Percentiles rank a stretch among this genome's conserved stretches.
phyloP scores from a whole-genome alignment of 2,329 filamentous ascomycete genomes.

The Hawksworthiomyces lignivorus region DNA sequence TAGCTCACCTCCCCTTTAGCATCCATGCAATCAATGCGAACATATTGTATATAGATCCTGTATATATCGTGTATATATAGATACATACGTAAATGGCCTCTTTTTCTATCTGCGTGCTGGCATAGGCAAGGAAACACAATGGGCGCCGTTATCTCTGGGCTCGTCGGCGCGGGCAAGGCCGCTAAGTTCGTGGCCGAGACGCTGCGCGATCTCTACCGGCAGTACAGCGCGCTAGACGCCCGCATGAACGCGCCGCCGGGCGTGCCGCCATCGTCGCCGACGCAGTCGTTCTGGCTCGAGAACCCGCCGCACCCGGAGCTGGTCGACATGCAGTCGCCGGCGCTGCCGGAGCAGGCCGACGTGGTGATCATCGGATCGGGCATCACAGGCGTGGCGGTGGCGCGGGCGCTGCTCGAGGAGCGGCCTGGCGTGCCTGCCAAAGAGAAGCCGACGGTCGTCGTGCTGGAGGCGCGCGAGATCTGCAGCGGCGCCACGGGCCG shows the following conservation, averaged over 20 bases:
- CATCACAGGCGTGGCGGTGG: constrained; percentile 39
- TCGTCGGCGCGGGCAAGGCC: not conserved
- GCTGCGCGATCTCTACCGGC: not conserved
- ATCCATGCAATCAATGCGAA: too few species aligned
- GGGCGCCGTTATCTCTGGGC: not conserved
- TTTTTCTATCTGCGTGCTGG: too few species aligned
- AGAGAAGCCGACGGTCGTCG: constrained; percentile 24
- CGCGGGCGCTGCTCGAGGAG: constrained; percentile 11
- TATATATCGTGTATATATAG: too few species aligned
- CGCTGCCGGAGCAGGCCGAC: constrained; percentile 33
- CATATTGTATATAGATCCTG: too few species aligned
- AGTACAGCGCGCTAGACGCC: not conserved
- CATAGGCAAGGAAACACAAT: not conserved
- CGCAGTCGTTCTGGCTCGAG: constrained; percentile 9
- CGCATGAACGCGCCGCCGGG: constrained; percentile 2
- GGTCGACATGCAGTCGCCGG: constrained; percentile 20
- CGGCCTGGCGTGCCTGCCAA: too few species aligned
- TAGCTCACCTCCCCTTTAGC: too few species aligned
- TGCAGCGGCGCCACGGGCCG: constrained; percentile 46
- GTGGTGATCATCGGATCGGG: constrained; percentile 48
- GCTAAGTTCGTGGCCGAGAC: not conserved
- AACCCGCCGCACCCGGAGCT: constrained; percentile 12
- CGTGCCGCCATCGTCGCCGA: constrained; percentile 4
- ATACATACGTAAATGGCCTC: too few species aligned
- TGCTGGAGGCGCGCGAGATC: constrained; percentile 41